Evolutionary conservation across 2,329 filamentous ascomycete genomes (phyloP).

Genomic region (Laburnicola sp.): DNA sequence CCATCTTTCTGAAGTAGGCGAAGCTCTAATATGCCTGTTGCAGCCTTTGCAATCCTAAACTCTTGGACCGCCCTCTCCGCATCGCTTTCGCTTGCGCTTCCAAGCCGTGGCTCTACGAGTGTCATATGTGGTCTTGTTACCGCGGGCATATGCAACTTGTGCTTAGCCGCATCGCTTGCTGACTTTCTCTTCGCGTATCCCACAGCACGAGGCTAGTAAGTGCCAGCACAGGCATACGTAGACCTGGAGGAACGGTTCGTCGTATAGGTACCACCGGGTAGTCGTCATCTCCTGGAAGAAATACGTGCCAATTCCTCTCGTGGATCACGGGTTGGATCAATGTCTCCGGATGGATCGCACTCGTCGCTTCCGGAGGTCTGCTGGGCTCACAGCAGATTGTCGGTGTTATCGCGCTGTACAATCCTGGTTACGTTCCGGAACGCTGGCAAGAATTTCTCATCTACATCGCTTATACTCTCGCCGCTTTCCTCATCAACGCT

Average conservation of each 20-base stretch:
- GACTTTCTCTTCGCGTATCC: constrained; percentile 71
- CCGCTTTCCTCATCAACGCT: constrained; percentile 66
- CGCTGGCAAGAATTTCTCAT: constrained; percentile 75
- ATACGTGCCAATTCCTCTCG: constrained; percentile 64
- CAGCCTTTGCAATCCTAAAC: constrained; percentile 66
- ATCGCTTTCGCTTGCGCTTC: constrained; percentile 63
- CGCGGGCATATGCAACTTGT: constrained; percentile 66
- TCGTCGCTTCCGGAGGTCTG: constrained; percentile 69
- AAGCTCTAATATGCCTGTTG: constrained; percentile 55
- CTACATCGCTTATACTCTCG: constrained; percentile 65
- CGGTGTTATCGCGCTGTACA: constrained; percentile 65
- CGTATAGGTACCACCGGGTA: constrained; percentile 67
- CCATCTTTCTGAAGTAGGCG: too few relatives aligned
- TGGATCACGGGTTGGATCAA: constrained; percentile 76
- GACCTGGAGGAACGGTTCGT: constrained; percentile 47
- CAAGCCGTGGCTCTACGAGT: constrained; percentile 69
- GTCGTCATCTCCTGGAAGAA: constrained; percentile 64
- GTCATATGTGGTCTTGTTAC: constrained; percentile 71
- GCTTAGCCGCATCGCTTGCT: constrained; percentile 68
- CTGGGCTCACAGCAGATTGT: constrained; percentile 69
- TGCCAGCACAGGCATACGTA: not conserved
- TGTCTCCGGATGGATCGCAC: constrained; percentile 68
- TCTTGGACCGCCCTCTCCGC: constrained; percentile 65
- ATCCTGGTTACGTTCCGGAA: constrained; percentile 60
- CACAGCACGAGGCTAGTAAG: constrained; percentile 47